These are phyloP conservation scores for Anthostomella pinea DNA, from an alignment of 2,329 filamentous ascomycete species.

Conservation along the genomic window DNA sequence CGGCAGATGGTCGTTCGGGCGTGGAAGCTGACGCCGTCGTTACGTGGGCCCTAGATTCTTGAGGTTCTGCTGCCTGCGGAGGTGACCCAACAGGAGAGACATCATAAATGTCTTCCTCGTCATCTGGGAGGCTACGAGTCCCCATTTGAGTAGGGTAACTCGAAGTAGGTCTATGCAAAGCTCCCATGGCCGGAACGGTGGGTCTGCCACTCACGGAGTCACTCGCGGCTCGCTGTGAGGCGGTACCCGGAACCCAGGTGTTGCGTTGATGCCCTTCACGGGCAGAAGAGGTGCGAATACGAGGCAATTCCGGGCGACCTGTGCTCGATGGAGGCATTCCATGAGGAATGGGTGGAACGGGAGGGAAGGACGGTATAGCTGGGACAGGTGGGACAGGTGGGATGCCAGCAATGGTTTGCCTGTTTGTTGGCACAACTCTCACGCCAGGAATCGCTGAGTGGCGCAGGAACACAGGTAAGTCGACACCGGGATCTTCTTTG, in stretches of 20 bases:
- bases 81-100: conserved; percentile 25
- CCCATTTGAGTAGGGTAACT: conserved; percentile 8
- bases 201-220: conserved; percentile 8
- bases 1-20: conserved; percentile 21
- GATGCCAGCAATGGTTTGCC: conserved; percentile 3
- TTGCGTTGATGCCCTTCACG: conserved; percentile 16
- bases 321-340: conserved; percentile 3
- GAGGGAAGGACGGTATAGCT: conserved; percentile 17
- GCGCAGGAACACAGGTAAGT: conserved; percentile 55
- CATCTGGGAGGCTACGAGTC: conserved; percentile 5
- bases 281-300: conserved; percentile 26
- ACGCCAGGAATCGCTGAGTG: conserved; percentile 43
- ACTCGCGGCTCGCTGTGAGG: conserved; percentile 12
- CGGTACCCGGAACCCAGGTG: conserved; percentile 17
- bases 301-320: conserved; percentile 28
- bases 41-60: conserved; percentile 22
- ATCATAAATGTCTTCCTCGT: conserved; percentile 29
- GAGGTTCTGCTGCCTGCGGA: conserved; percentile 20
- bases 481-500: conserved; percentile 55
- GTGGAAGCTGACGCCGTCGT: conserved; percentile 25
- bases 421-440: conserved; percentile 6
- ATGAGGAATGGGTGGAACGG: conserved; percentile 10
- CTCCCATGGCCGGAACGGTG: conserved; percentile 3
- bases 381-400: conserved; percentile 18
- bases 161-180: conserved; percentile 13